A percentile compares a stretch with the other conserved stretches of the same genome.
Evolutionary conservation across 2,329 filamentous ascomycete genomes (phyloP).

Genomic region (Sporothrix humicola): DNA sequence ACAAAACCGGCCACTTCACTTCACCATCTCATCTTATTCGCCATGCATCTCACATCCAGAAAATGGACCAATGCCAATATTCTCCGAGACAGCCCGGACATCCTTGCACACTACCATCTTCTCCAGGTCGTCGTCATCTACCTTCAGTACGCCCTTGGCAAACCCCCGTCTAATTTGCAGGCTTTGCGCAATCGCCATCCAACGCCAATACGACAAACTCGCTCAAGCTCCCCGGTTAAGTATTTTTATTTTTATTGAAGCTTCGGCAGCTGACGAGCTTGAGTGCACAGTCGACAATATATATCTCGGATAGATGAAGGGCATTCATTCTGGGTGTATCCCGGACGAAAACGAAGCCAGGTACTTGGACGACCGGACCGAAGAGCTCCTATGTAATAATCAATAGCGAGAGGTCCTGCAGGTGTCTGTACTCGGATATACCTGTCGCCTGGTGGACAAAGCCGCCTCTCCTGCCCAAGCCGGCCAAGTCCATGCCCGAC

Average conservation of each 20-base stretch:
- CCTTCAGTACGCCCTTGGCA: not conserved
- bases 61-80: slow-evolving; percentile 2
- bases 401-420: not conserved
- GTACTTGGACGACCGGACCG: too few species aligned
- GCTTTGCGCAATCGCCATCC: not conserved
- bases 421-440: not conserved
- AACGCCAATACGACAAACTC: not conserved
- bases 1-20: not conserved
- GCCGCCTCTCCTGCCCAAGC: not conserved
- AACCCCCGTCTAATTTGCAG: not conserved
- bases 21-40: not conserved
- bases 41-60: not conserved
- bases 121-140: not conserved
- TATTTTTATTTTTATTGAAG: too few species aligned
- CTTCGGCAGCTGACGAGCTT: too few species aligned
- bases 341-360: not conserved
- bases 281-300: too few species aligned
- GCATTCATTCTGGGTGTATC: not conserved
- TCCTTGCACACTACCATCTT: not conserved
- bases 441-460: too few species aligned
- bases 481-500: not conserved
- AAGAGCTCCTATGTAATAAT: not conserved
- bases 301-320: too few species aligned
- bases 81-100: not conserved
- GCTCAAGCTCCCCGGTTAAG: too few species aligned